These are phyloP conservation scores for Lagenaria siceraria DNA, from an alignment of 306 rosid species.

Conservation along the genomic window DNA sequence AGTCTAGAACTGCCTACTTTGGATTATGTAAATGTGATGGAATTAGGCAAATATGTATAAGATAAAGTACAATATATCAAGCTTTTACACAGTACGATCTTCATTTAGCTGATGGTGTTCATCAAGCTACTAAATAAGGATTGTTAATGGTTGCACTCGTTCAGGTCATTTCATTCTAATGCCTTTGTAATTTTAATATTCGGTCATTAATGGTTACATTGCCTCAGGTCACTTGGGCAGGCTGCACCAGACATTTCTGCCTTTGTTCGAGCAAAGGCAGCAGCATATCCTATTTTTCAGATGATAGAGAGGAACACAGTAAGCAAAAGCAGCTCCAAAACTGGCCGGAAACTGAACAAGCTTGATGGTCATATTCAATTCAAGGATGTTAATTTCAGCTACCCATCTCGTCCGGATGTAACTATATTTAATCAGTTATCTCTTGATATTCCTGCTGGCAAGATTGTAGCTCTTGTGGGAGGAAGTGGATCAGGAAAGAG, in stretches of 20 bases:
- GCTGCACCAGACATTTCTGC: constrained; percentile 90
- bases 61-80: neutral
- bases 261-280: constrained; percentile 76
- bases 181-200: neutral
- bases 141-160: neutral
- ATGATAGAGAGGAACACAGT: constrained; percentile 85
- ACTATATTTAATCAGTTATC: constrained; percentile 45
- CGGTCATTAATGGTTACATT: neutral
- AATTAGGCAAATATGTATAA: neutral
- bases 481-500: constrained; percentile 98
- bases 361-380: constrained; percentile 75
- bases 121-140: neutral
- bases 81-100: neutral
- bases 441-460: constrained; percentile 79
- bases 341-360: constrained; percentile 40
- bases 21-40: neutral
- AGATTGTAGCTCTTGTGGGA: constrained; percentile 86
- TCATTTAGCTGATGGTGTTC: neutral
- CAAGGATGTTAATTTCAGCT: constrained; percentile 60
- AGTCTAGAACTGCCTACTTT: neutral
- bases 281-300: constrained; percentile 87
- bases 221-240: constrained; percentile 81
- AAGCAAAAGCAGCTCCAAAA: constrained; percentile 38
- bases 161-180: neutral
- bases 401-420: constrained; percentile 79